Conservation (phyloP, 2,329 filamentous ascomycete genomes). For the Fusarium oligoseptatum region DNA sequence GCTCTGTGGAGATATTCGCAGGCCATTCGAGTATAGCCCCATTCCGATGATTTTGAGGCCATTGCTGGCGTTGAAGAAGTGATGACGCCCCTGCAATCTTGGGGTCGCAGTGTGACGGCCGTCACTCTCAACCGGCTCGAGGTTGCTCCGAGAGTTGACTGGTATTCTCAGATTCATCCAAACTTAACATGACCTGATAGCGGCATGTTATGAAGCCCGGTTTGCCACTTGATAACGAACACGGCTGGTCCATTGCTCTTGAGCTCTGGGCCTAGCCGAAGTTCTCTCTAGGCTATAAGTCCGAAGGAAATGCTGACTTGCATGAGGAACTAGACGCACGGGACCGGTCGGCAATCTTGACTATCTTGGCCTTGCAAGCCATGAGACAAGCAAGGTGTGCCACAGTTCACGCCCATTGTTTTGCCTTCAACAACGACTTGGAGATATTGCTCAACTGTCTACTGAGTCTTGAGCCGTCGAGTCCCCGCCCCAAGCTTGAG, state of each 20-base stretch:
- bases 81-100: constrained; percentile 9
- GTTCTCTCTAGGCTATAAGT: not conserved
- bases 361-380: not conserved
- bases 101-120: constrained; percentile 23
- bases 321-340: not conserved
- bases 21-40: not conserved
- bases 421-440: not conserved
- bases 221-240: constrained; percentile 5
- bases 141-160: not conserved
- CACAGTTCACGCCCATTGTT: not conserved
- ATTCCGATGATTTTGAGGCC: constrained; percentile 3
- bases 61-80: constrained; percentile 1
- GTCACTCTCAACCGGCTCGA: constrained; percentile 12
- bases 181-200: constrained; percentile 20
- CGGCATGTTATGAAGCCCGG: not conserved
- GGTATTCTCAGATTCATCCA: not conserved
- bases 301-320: not conserved
- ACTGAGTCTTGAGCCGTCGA: not conserved
- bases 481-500: not conserved
- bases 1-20: constrained; percentile 2
- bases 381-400: not conserved
- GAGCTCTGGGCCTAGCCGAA: not conserved
- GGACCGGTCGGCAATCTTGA: constrained; percentile 5
- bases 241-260: not conserved
- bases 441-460: not conserved